These are phyloP conservation scores for Quercus tomentella DNA, from an alignment of 331 rosid genomes.

Conservation along the genomic window DNA sequence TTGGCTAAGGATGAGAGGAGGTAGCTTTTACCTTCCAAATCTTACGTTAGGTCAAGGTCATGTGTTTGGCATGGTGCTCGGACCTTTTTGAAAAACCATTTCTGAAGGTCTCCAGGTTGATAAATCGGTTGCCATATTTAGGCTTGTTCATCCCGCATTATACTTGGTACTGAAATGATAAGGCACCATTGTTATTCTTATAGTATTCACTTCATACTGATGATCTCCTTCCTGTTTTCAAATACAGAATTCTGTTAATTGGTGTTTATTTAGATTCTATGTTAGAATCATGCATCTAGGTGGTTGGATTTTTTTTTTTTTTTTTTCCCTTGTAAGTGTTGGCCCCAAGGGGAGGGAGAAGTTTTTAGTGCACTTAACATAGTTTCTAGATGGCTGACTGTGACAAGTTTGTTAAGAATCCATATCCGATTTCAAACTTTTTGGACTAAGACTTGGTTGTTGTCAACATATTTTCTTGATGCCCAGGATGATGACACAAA, in stretches of 20 bases:
- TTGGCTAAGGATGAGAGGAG: background rate
- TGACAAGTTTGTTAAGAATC: too few relatives aligned
- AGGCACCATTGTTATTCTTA: background rate
- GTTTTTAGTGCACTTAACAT: background rate
- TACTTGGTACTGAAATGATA: background rate
- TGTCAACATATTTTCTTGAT: background rate
- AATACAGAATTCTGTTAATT: background rate
- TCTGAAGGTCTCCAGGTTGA: background rate
- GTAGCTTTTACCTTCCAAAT: background rate
- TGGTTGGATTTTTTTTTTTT: too few relatives aligned
- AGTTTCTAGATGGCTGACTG: background rate
- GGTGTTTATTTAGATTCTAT: background rate
- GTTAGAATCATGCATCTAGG: background rate
- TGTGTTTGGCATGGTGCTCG: background rate
- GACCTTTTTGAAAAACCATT: background rate
- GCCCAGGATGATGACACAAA: conserved; percentile 35
- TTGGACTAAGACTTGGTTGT: too few relatives aligned
- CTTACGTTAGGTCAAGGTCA: background rate
- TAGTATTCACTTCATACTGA: background rate
- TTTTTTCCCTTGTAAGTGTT: too few relatives aligned
- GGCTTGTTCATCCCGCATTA: background rate
- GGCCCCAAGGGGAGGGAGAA: background rate
- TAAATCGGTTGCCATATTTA: background rate
- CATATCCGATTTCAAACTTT: too few relatives aligned
- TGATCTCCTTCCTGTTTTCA: background rate